Conservation (phyloP, 192 early-diverging fungal species). For the Backusella tuberculispora region DNA sequence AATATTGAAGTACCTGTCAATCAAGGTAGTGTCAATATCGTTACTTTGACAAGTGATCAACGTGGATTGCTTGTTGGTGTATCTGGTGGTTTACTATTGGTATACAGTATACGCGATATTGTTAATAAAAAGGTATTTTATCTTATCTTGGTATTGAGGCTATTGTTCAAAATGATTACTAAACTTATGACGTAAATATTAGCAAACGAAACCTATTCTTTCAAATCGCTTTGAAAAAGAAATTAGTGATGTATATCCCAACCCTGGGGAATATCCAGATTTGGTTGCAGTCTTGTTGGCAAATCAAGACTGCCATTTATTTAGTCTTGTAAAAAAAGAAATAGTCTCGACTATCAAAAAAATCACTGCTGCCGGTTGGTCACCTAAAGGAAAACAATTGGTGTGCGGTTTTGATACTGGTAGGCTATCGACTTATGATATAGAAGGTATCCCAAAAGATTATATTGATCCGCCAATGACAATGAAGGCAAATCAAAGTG, state of each 20-base stretch:
- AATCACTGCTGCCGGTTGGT: background rate
- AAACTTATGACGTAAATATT: background rate
- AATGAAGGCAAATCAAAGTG: background rate
- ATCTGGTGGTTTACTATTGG: background rate
- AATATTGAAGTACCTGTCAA: background rate
- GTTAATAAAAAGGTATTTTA: background rate
- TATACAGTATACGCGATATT: background rate
- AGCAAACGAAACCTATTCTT: background rate
- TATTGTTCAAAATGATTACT: too few relatives aligned
- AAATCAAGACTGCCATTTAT: background rate
- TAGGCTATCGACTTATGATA: background rate
- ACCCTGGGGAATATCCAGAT: background rate
- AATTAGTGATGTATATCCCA: background rate
- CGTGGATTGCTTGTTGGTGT: background rate
- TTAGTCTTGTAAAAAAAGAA: background rate
- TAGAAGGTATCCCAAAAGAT: background rate
- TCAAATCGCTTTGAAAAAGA: background rate
- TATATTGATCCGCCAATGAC: background rate
- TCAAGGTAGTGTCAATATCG: background rate
- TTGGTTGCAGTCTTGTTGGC: background rate
- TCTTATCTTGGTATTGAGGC: background rate
- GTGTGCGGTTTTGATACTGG: background rate
- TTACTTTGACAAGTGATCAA: conserved; percentile 2
- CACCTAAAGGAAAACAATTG: background rate
- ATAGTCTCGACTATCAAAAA: background rate